These are phyloP conservation scores for Drechslerella dactyloides DNA, from an alignment of 2,329 filamentous ascomycete genomes.

Conservation along the genomic window DNA sequence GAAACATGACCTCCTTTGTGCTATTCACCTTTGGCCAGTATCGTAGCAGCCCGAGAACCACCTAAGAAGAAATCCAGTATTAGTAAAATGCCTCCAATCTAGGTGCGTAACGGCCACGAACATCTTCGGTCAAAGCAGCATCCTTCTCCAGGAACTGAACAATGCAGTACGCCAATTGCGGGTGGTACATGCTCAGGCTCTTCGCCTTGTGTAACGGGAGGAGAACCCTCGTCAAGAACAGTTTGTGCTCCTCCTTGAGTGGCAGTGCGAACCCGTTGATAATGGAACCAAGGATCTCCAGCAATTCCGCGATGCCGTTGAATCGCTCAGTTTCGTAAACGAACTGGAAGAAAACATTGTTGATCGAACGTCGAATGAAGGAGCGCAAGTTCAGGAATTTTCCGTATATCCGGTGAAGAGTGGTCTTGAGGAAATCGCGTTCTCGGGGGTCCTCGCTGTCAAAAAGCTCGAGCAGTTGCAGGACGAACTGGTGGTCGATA, in stretches of 20 bases:
- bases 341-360: conserved; percentile 99
- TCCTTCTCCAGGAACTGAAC: conserved; percentile 99
- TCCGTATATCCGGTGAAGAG: conserved; percentile 94
- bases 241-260: conserved; percentile 97
- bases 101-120: conserved; percentile 59
- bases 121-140: conserved; percentile 93
- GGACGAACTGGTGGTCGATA: conserved; percentile 96
- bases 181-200: conserved; percentile 99
- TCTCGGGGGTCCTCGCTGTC: conserved; percentile 97
- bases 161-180: conserved; percentile 96
- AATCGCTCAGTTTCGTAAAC: conserved; percentile 98
- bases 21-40: conserved; percentile 99
- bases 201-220: conserved; percentile 97
- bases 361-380: conserved; percentile 97
- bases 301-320: conserved; percentile 94
- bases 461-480: conserved; percentile 92
- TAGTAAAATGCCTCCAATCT: conserved; percentile 50
- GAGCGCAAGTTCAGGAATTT: conserved; percentile 98
- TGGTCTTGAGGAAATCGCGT: conserved; percentile 97
- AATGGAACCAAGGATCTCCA: conserved; percentile 96
- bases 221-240: conserved; percentile 91
- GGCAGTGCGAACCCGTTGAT: conserved; percentile 98
- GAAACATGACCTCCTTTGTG: conserved; percentile 99
- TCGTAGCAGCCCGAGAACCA: conserved; percentile 88
- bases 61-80: conserved; percentile 62